These are phyloP conservation scores for Angophora floribunda DNA, from an alignment of 345 rosid species.

Conservation along the genomic window DNA sequence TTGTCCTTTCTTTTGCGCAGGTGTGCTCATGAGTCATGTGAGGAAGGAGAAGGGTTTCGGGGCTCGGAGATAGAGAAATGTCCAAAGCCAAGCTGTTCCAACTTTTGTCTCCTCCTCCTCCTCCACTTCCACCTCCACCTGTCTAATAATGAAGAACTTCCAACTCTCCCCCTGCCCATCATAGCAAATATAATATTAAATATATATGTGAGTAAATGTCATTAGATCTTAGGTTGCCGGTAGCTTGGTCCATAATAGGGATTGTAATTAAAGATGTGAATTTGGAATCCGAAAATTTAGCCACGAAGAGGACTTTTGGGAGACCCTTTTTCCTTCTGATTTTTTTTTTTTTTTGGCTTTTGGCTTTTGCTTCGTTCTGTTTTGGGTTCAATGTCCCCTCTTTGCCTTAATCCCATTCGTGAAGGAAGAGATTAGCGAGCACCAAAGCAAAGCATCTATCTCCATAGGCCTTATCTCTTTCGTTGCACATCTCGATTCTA, in stretches of 20 bases:
- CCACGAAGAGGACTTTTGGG: neutral
- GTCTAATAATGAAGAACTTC: neutral
- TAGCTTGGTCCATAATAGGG: neutral
- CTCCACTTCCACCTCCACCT: neutral
- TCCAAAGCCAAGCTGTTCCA: neutral
- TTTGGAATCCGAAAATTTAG: neutral
- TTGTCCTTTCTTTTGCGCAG: slow-evolving; percentile 12
- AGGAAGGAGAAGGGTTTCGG: slow-evolving; percentile 40
- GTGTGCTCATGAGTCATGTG: slow-evolving; percentile 28
- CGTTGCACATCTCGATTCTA: neutral
- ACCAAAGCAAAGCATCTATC: neutral
- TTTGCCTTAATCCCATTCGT: neutral
- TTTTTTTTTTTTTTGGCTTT: neutral
- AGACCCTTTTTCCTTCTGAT: neutral
- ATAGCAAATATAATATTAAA: neutral
- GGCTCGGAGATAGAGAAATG: slow-evolving; percentile 26
- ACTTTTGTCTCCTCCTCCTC: slow-evolving; percentile 1
- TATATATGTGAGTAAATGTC: neutral
- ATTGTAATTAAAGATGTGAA: neutral
- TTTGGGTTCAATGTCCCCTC: neutral
- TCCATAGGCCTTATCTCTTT: neutral
- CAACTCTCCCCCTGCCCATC: neutral
- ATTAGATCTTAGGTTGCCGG: neutral
- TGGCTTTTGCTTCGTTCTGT: neutral
- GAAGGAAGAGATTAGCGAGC: neutral